Conservation (phyloP, 306 rosid genomes). For the Alnus rubra region DNA sequence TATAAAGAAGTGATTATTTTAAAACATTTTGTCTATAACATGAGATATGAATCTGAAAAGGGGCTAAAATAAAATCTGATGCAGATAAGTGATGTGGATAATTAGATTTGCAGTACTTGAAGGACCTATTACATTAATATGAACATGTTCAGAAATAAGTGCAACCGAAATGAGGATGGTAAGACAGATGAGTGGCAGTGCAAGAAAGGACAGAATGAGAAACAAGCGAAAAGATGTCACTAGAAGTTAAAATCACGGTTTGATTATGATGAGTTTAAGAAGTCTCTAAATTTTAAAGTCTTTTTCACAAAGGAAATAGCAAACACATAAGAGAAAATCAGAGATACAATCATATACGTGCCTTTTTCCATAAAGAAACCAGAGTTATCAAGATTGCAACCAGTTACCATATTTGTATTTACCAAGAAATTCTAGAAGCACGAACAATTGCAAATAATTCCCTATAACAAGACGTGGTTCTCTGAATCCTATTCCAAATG, state of each 20-base stretch:
- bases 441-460: neutral
- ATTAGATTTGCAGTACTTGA: neutral
- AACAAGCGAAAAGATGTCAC: too few species aligned
- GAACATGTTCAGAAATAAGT: neutral
- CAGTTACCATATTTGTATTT: neutral
- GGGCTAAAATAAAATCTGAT: neutral
- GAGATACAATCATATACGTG: neutral
- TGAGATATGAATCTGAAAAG: neutral
- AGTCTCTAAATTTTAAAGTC: neutral
- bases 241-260: neutral
- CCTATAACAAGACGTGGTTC: neutral
- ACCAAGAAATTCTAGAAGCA: neutral
- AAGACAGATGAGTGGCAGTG: neutral
- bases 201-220: neutral
- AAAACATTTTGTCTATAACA: neutral
- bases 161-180: neutral
- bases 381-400: neutral
- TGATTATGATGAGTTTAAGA: neutral
- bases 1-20: neutral
- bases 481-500: neutral
- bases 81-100: neutral
- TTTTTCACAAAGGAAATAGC: neutral
- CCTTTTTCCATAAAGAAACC: neutral
- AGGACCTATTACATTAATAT: neutral
- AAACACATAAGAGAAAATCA: neutral